Base-by-base conservation (phyloP, 169 alveolate species). In the Miamiensis avidus region DNA sequence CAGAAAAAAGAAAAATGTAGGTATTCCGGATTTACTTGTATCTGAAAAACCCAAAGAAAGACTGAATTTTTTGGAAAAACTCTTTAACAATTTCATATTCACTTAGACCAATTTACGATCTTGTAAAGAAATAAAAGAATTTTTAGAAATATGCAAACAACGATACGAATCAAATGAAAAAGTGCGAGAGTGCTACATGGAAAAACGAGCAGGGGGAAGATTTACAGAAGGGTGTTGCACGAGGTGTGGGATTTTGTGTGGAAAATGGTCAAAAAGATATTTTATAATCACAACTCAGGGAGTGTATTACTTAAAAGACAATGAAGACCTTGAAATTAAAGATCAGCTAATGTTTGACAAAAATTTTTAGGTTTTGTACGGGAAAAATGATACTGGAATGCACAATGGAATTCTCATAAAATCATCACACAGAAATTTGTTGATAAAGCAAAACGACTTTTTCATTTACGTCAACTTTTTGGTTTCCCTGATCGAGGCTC, bases 311-410 rank as follows among this genome's bases (percentile, higher is more conserved):
- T 85, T 49, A 49, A 11, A 49, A 49, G 69, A 49, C 69, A 11
- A 4, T 49, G 4, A 49, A 49, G 72, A 74, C 25, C 28, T 33
- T 1, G 16, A 32, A 65, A 74, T 75, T 6, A 29, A 75, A 29
- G 90, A 81, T 78, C 29, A 49, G 29, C 27, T 86, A 28, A 75
- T 69, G 77, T 81, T 86, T 32, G 87, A 81, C 75, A 31, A 81
- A 16, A 81, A 82, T 79, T 86, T 86, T 33, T 29, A 25, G 26
- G 75, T 81, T 6, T 74, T 69, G 72, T 73, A 81, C 31, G 90
- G 91, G 25, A 82, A 87, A 31, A 49, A 82, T 65, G 78, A 83
- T 32, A 82, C 90, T 33, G 95, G 93, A 0, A 34, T 88, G 74
- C 81, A 81, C 49, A 85, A 82, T 33, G 92, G 89, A n/a, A 86